Conservation (phyloP, 768 basidiomycete species). For the Trametes punicea region DNA sequence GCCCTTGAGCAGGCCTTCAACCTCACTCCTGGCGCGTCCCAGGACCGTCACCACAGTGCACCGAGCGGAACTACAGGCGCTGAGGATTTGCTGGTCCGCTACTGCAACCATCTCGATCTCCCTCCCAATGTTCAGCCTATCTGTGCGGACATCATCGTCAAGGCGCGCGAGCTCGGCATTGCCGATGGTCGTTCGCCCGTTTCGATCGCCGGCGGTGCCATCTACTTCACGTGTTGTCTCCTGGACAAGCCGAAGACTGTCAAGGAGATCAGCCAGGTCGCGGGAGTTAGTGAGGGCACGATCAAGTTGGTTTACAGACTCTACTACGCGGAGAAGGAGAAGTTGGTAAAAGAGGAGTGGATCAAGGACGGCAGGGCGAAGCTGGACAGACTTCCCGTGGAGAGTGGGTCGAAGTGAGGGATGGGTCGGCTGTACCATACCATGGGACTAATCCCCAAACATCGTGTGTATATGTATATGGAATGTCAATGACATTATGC, state of each 20-base stretch:
- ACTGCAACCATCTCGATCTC: slow-evolving; percentile 89
- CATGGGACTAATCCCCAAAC: background rate
- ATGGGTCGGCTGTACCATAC: background rate
- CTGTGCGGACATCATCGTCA: slow-evolving; percentile 77
- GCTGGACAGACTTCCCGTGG: slow-evolving; percentile 37
- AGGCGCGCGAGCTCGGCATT: slow-evolving; percentile 78
- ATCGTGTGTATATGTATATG: slow-evolving; percentile 22
- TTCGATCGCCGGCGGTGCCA: slow-evolving; percentile 97
- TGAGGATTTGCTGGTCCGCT: slow-evolving; percentile 86
- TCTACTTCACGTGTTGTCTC: slow-evolving; percentile 87
- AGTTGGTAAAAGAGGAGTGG: slow-evolving; percentile 84
- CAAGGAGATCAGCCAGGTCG: slow-evolving; percentile 85
- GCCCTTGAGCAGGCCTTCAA: slow-evolving; percentile 87
- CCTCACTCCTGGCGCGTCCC: slow-evolving; percentile 75
- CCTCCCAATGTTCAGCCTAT: slow-evolving; percentile 80
- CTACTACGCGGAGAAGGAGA: slow-evolving; percentile 70
- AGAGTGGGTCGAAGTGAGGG: slow-evolving; percentile 23
- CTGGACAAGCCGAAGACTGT: slow-evolving; percentile 72
- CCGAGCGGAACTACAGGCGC: slow-evolving; percentile 61
- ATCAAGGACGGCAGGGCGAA: slow-evolving; percentile 74
- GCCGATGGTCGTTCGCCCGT: slow-evolving; percentile 94
- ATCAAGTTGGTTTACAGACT: slow-evolving; percentile 86
- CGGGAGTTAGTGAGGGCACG: slow-evolving; percentile 93
- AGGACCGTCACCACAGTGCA: slow-evolving; percentile 36
- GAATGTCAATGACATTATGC: slow-evolving; percentile 13